These are phyloP conservation scores for Berberis thunbergii DNA, from an alignment of 164 flowering plant genomes.

Conservation along the genomic window DNA sequence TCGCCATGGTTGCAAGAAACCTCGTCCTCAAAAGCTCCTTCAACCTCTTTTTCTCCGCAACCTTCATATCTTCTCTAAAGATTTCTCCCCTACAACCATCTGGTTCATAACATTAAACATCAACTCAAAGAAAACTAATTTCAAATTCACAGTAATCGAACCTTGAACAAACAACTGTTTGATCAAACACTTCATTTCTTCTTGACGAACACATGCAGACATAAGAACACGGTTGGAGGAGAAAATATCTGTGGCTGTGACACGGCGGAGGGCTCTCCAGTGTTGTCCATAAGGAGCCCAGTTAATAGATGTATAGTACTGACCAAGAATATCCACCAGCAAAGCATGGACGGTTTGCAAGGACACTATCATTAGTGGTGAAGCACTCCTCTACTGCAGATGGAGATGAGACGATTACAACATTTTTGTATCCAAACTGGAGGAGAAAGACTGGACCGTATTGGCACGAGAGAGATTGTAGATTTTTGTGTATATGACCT, in stretches of 20 bases:
- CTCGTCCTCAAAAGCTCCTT: not conserved
- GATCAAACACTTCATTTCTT: not conserved
- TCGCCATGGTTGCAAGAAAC: not conserved
- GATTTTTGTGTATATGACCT: conserved; percentile 14
- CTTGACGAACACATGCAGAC: not conserved
- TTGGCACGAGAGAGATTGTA: not conserved
- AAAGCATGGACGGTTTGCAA: conserved; percentile 1
- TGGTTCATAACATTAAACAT: not conserved
- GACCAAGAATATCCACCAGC: not conserved
- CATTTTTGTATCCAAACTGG: not conserved
- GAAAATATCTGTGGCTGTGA: conserved; percentile 3
- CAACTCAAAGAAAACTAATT: not conserved
- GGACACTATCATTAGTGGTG: not conserved
- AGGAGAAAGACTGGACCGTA: conserved; percentile 1
- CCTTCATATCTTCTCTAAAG: not conserved
- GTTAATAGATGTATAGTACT: not conserved
- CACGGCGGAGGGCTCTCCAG: conserved; percentile 3
- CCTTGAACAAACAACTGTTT: not conserved
- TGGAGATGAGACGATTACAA: conserved; percentile 4
- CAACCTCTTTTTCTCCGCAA: not conserved
- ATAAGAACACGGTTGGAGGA: not conserved
- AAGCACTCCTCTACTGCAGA: conserved; percentile 1
- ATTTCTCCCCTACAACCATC: not conserved
- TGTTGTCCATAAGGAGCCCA: not conserved
- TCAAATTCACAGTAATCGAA: not conserved